Evolutionary conservation across 73 alveolate genomes (phyloP), one percentile per base, ranked within the genome.

Genomic region (Tetrahymena thermophila): DNA sequence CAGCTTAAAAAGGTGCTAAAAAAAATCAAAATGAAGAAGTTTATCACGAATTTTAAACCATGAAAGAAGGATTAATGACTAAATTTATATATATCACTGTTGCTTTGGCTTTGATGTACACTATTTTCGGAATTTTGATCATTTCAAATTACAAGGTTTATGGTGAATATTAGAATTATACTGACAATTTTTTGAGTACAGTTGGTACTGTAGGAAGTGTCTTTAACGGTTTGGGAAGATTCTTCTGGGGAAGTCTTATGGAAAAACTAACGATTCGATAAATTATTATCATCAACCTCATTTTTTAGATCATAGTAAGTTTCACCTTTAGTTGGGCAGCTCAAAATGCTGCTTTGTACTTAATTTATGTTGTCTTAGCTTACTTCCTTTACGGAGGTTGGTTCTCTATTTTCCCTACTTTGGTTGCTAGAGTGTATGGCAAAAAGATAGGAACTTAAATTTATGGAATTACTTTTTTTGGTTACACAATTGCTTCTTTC

Each of bases 361-460:
- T 96, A 19, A 94, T 96, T 19, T 94, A 96, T 96, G 43, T 93
- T 31, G 56, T 34, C 34, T 3, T 94, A 5, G 0, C 94, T 21
- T 94, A n/a, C n/a, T 85, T 43, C 43, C 38, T 93, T 5, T 56
- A 93, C 19, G 96, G 96, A 35, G 96, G 97, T 7, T 56, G 83
- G 58, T 84, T 85, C 31, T 96, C 97, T 13, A 93, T 96, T 34
- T 50, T 94, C 34, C 96, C 95, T 28, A 84, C 95, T 31, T 34
- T 89, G 0, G 6, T 21, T 10, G 85, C 94, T 3, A 95, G 84
- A 55, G 16, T 95, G 1, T 95, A 35, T 83, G 96, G 95, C 9
- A 35, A 35, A 43, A 35, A 28, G 19, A 55, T 84, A n/a, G 97
- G 97, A 1, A 71, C 89, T 71, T 4, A 31, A n/a, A 71, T 71